Evolutionary conservation across 345 rosid genomes (phyloP).

Genomic region (Melaleuca alternifolia): DNA sequence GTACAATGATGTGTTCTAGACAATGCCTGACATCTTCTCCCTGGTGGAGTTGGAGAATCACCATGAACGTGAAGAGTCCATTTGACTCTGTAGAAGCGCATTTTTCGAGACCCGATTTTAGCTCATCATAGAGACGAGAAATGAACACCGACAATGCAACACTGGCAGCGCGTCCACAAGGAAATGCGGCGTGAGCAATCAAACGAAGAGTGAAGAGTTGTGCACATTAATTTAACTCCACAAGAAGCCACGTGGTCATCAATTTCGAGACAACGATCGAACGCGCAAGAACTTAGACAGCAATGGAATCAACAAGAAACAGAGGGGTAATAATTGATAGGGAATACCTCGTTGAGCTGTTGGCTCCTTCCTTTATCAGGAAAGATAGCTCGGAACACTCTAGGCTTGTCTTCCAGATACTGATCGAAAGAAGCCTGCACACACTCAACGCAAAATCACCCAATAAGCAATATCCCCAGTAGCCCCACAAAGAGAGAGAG

Average conservation of each 20-base stretch:
- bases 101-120: background rate
- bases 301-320: conserved; percentile 10
- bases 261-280: background rate
- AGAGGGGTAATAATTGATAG: background rate
- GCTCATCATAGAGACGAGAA: background rate
- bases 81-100: background rate
- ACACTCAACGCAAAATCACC: background rate
- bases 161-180: background rate
- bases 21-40: background rate
- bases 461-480: background rate
- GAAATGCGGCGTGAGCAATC: background rate
- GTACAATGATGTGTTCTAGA: background rate
- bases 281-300: background rate
- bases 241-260: background rate
- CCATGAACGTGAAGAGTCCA: background rate
- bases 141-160: background rate
- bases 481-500: background rate
- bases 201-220: background rate
- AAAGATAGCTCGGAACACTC: conserved; percentile 76
- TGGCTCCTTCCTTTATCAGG: conserved; percentile 64
- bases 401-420: conserved; percentile 65
- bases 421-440: conserved; percentile 76
- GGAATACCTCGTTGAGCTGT: conserved; percentile 36
- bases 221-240: background rate
- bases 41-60: background rate